phyloP scores from a whole-genome alignment of 2,329 filamentous ascomycete species.

The Colletotrichum ledebouriae region DNA sequence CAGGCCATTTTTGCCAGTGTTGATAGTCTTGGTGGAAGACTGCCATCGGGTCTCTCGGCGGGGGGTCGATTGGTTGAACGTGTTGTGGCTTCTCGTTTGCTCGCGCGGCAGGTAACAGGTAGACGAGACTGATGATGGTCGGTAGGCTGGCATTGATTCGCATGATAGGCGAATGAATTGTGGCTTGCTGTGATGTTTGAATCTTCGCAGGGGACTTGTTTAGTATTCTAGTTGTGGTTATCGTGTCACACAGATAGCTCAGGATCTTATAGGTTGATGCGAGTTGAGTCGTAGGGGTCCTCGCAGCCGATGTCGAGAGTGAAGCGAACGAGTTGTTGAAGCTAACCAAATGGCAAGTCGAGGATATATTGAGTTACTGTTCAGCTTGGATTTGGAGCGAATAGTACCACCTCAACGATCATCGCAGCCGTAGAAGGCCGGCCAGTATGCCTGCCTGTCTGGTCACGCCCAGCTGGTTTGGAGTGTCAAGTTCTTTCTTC shows the following conservation, averaged over 20 bases:
- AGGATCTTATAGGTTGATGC: no score
- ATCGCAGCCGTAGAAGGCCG: constrained; percentile 50
- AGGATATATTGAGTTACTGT: constrained; percentile 53
- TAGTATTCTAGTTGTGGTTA: no score
- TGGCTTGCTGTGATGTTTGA: no score
- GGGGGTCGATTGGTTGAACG: background rate
- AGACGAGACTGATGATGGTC: background rate
- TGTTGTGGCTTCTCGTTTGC: background rate
- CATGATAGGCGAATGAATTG: background rate
- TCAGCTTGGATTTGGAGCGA: constrained; percentile 47
- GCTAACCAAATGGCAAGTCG: constrained; percentile 55
- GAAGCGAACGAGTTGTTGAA: constrained; percentile 63
- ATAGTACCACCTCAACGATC: no score
- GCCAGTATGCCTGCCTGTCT: constrained; percentile 66
- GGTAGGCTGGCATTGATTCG: background rate
- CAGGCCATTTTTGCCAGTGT: background rate
- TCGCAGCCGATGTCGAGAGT: constrained; percentile 41
- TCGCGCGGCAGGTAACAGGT: background rate
- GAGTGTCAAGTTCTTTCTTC: background rate
- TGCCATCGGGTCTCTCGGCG: background rate
- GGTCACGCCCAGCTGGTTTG: constrained; percentile 64
- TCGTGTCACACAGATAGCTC: no score
- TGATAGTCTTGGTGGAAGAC: background rate
- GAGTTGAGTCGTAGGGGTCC: no score
- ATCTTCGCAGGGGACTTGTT: no score